Percentiles rank a stretch among this genome's conserved stretches.
Conservation (phyloP, 139 green algal genomes). For the Volvox reticuliferus region DNA sequence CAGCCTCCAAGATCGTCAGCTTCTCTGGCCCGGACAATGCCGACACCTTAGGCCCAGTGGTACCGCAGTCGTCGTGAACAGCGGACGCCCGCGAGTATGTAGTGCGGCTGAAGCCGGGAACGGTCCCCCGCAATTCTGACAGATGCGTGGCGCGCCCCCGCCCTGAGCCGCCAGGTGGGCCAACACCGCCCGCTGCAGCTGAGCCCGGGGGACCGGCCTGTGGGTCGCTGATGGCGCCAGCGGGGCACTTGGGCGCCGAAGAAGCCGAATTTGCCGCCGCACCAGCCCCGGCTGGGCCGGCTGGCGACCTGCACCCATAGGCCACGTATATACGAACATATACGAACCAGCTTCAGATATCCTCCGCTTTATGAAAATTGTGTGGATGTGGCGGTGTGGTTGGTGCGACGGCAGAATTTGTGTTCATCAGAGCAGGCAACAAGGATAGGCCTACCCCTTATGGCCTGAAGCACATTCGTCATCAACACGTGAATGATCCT, state of each 20-base stretch:
- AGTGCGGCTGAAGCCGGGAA: background rate
- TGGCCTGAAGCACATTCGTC: no score
- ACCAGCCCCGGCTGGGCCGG: no score
- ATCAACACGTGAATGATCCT: no score
- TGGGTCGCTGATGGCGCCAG: background rate
- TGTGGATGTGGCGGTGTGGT: no score
- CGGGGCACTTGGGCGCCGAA: background rate
- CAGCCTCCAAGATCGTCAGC: background rate
- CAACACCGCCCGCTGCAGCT: background rate
- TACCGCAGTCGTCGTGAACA: background rate
- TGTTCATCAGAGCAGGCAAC: no score
- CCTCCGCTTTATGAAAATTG: no score
- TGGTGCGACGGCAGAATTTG: no score
- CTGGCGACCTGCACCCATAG: no score
- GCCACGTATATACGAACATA: no score
- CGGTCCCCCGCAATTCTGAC: background rate
- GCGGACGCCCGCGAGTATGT: background rate
- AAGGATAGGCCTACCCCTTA: no score
- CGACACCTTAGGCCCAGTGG: background rate
- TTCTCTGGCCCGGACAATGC: background rate
- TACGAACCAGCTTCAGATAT: no score
- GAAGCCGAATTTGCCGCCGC: no score
- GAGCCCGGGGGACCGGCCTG: background rate
- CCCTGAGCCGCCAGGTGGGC: background rate
- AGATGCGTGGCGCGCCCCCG: background rate